Evolutionary conservation across 2,329 filamentous ascomycete genomes (phyloP), one percentile per base, ranked within the genome.

Genomic region (Fusarium newnesense): DNA sequence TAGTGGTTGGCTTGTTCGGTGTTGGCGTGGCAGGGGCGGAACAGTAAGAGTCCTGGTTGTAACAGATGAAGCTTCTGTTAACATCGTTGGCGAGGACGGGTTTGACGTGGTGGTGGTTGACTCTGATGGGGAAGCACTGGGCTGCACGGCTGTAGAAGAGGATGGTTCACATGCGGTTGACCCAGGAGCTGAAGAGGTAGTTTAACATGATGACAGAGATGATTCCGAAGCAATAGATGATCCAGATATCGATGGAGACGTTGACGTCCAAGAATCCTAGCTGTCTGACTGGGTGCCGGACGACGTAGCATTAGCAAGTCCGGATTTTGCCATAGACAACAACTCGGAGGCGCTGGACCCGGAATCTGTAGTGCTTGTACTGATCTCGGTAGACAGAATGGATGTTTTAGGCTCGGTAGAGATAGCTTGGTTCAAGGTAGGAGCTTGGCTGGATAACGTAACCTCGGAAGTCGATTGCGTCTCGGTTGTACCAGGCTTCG

Each of bases 71-170:
- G 19, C 16, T 30, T 30, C 7, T 30, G 19, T 13, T 15, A 19
- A 6, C 19, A 4, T 30, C 8, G 15, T n/a, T 0, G 5, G 15
- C 4, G 10, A 49, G 9, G 9, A n/a, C 11, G 18, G 28, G 3
- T 7, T 32, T 18, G 46, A 18, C 28, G 5, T 18, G 46, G 28
- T n/a, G 32, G 9, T 4, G 12, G 21, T 30, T 9, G 12, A 49
- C 7, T 32, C 13, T 30, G 28, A n/a, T 32, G 13, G 9, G 3
- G 19, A 24, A 43, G 6, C 40, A 43, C n/a, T 43, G n/a, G 40
- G 4, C 40, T 11, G 15, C 7, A 24, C 15, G 13, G 32, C 32
- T 34, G 32, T 34, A 34, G 13, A 34, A 3, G 4, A 13, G 32
- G 32, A 34, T 34, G 15, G 4, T 34, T 34, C 32, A 34, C 13